A percentile compares a stretch with the other conserved stretches of the same genome.
Evolutionary conservation across 306 rosid genomes (phyloP).

Genomic region (Begonia loranthoides): DNA sequence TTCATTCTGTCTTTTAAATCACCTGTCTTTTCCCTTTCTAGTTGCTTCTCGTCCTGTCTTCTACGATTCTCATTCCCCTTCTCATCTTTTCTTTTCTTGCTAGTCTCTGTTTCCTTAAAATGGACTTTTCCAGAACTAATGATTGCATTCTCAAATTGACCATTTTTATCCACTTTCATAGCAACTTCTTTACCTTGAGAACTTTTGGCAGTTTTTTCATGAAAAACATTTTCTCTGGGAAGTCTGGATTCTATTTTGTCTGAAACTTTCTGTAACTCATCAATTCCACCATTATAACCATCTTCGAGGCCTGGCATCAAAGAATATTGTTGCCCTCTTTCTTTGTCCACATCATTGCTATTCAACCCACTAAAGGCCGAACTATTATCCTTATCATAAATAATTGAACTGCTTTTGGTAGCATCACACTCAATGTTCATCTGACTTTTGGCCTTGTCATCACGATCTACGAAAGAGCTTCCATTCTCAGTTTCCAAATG

Average conservation of each 20-base stretch:
- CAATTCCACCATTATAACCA: slow-evolving; percentile 28
- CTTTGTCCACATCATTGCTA: slow-evolving; percentile 24
- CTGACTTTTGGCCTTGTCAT: slow-evolving; percentile 21
- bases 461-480: slow-evolving; percentile 20
- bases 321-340: slow-evolving; percentile 21
- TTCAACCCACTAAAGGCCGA: slow-evolving; percentile 14
- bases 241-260: slow-evolving; percentile 25
- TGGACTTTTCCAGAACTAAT: slow-evolving; percentile 36
- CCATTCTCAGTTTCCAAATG: slow-evolving; percentile 25
- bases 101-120: slow-evolving; percentile 39
- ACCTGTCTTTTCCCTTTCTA: slow-evolving; percentile 44
- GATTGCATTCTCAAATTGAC: slow-evolving; percentile 23
- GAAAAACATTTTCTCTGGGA: slow-evolving; percentile 20
- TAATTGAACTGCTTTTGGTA: slow-evolving; percentile 21
- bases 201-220: slow-evolving; percentile 19
- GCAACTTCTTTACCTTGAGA: slow-evolving; percentile 29
- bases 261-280: slow-evolving; percentile 19
- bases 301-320: slow-evolving; percentile 27
- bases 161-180: slow-evolving; percentile 34
- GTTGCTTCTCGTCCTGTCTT: slow-evolving; percentile 49
- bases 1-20: slow-evolving; percentile 48
- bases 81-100: slow-evolving; percentile 36
- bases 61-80: slow-evolving; percentile 39
- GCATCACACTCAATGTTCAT: slow-evolving; percentile 18
- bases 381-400: background rate